Conservation (phyloP, 2,329 filamentous ascomycete genomes). For the Podosphaera xanthii region DNA sequence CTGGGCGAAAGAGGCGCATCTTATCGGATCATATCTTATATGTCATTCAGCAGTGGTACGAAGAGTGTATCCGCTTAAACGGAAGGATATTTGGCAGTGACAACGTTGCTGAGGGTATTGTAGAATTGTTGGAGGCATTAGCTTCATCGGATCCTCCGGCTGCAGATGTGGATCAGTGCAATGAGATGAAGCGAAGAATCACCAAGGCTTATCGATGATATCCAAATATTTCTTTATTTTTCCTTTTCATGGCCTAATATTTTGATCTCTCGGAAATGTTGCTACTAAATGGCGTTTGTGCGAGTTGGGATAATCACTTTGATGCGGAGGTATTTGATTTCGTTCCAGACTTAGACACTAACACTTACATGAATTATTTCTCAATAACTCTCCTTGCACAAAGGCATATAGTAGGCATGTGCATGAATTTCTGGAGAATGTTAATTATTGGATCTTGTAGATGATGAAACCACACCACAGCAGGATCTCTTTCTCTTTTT, state of each 20-base stretch:
- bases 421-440: no score
- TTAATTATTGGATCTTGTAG: no score
- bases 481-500: no score
- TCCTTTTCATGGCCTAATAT: not conserved
- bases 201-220: constrained; percentile 18
- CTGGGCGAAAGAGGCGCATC: constrained; percentile 29
- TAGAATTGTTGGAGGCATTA: constrained; percentile 22
- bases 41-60: constrained; percentile 35
- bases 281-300: not conserved
- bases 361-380: no score
- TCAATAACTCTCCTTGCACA: no score
- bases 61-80: constrained; percentile 29
- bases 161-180: constrained; percentile 18
- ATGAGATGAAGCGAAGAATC: constrained; percentile 21
- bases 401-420: no score
- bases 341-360: no score
- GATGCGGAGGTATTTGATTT: not conserved
- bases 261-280: not conserved
- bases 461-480: no score
- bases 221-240: not conserved
- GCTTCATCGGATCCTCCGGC: constrained; percentile 3
- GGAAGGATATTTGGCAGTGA: constrained; percentile 35
- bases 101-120: constrained; percentile 26
- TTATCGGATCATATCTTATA: constrained; percentile 40
- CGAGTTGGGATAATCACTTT: not conserved